Evolutionary conservation across 2,329 filamentous ascomycete species (phyloP).

Genomic region (Orbilia javanica): DNA sequence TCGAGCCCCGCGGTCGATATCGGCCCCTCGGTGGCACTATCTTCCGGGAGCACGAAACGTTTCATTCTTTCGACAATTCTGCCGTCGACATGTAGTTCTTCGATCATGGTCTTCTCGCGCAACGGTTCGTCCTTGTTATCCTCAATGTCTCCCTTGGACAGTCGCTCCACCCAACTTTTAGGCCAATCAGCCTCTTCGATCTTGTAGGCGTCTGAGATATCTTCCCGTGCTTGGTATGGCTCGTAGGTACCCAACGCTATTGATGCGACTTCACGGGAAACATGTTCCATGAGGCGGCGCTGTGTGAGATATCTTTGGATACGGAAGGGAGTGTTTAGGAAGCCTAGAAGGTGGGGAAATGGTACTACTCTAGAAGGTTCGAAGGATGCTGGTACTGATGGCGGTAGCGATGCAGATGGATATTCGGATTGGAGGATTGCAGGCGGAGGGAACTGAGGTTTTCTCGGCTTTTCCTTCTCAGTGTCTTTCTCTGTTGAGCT

Average conservation of each 20-base stretch:
- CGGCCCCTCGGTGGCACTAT: conserved; percentile 33
- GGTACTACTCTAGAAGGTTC: conserved; percentile 78
- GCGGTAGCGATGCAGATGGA: conserved; percentile 73
- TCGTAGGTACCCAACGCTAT: conserved; percentile 76
- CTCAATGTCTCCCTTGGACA: conserved; percentile 31
- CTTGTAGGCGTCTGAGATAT: conserved; percentile 41
- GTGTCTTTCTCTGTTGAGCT: conserved; percentile 62
- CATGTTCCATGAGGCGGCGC: conserved; percentile 84
- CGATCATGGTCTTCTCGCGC: conserved; percentile 51
- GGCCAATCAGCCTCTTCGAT: conserved; percentile 57
- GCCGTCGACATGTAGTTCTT: conserved; percentile 53
- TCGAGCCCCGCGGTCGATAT: conserved; percentile 33
- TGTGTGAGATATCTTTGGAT: conserved; percentile 89
- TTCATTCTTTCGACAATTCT: conserved; percentile 58
- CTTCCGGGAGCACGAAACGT: conserved; percentile 56
- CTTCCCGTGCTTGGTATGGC: conserved; percentile 65
- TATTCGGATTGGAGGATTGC: conserved; percentile 83
- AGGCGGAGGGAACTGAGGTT: conserved; percentile 75
- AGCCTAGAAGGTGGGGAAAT: conserved; percentile 91
- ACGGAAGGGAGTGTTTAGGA: conserved; percentile 87
- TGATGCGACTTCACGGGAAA: conserved; percentile 88
- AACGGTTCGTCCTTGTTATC: conserved; percentile 56
- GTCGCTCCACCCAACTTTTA: conserved; percentile 48
- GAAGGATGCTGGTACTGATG: conserved; percentile 77
- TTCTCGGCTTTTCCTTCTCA: conserved; percentile 70